A percentile compares a stretch with the other conserved stretches of the same genome.
phyloP scores from a whole-genome alignment of 1,284 basidiomycete genomes.

The Boletus mariae region DNA sequence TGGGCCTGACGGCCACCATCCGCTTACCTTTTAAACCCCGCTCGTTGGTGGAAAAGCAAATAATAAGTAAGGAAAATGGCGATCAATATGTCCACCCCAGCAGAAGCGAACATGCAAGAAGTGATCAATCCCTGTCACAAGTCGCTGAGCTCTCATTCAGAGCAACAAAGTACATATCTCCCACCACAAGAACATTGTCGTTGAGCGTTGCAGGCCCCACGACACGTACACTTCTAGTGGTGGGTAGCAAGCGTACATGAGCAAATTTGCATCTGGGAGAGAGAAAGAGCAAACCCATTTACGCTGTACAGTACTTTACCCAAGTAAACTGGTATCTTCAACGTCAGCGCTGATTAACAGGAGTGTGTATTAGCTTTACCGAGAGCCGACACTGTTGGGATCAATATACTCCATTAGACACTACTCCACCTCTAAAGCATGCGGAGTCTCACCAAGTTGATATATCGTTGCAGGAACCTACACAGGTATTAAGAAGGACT shows the following conservation, averaged over 20 bases:
- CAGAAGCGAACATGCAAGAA: neutral
- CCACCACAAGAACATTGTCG: constrained; percentile 1
- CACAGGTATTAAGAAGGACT: neutral
- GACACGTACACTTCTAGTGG: neutral
- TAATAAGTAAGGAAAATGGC: neutral
- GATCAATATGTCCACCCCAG: neutral
- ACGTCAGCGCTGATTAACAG: neutral
- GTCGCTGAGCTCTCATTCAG: neutral
- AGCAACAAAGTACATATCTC: neutral
- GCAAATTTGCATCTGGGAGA: neutral
- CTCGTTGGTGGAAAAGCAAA: neutral
- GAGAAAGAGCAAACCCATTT: constrained; percentile 3
- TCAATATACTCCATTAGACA: neutral
- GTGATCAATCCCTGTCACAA: neutral
- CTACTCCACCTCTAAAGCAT: neutral
- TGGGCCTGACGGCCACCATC: no score
- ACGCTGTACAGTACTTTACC: neutral
- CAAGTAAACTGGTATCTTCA: neutral
- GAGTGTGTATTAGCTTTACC: neutral
- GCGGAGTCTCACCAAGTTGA: constrained; percentile 13
- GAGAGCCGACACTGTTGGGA: neutral
- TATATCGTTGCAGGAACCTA: constrained; percentile 6
- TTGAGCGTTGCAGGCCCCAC: neutral
- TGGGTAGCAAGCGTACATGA: neutral
- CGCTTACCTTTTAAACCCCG: neutral